phyloP scores from a whole-genome alignment of 2,329 filamentous ascomycete genomes.

The Incumbomyces lentus region DNA sequence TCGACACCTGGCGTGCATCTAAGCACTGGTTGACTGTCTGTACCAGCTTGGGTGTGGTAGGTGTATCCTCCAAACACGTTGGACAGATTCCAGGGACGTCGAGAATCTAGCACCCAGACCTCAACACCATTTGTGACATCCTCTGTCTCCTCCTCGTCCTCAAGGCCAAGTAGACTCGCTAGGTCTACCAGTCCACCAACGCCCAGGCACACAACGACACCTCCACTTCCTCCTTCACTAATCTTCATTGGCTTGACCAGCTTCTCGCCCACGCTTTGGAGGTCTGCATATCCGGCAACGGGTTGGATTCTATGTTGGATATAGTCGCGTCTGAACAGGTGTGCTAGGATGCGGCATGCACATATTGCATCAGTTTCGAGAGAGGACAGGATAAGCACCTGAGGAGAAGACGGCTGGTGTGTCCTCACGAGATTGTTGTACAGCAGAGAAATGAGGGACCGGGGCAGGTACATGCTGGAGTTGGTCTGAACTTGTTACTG shows the following conservation, averaged over 20 bases:
- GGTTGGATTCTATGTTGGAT: slow-evolving; percentile 97
- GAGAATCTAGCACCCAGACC: slow-evolving; percentile 82
- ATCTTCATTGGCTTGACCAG: slow-evolving; percentile 80
- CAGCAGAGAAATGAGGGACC: slow-evolving; percentile 76
- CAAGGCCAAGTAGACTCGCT: slow-evolving; percentile 66
- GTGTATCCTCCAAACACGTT: slow-evolving; percentile 80
- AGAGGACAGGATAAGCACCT: slow-evolving; percentile 72
- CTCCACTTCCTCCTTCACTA: slow-evolving; percentile 70
- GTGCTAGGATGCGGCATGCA: slow-evolving; percentile 85
- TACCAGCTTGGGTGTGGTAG: slow-evolving; percentile 30
- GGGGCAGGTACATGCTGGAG: slow-evolving; percentile 78
- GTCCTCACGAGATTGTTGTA: slow-evolving; percentile 81
- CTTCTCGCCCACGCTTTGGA: slow-evolving; percentile 67
- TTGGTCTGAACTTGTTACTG: background rate
- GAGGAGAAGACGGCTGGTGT: slow-evolving; percentile 80
- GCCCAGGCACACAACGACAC: slow-evolving; percentile 82
- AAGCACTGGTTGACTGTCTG: slow-evolving; percentile 37
- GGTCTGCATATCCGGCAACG: slow-evolving; percentile 81
- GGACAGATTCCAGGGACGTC: slow-evolving; percentile 85
- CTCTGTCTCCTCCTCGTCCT: slow-evolving; percentile 43
- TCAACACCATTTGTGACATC: slow-evolving; percentile 24
- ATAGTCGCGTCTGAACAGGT: slow-evolving; percentile 92
- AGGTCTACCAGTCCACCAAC: slow-evolving; percentile 88
- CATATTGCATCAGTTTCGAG: slow-evolving; percentile 93
- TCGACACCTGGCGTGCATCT: slow-evolving; percentile 51